Conservation (phyloP, 192 early-diverging fungal species). For the Podochytrium sp. region DNA sequence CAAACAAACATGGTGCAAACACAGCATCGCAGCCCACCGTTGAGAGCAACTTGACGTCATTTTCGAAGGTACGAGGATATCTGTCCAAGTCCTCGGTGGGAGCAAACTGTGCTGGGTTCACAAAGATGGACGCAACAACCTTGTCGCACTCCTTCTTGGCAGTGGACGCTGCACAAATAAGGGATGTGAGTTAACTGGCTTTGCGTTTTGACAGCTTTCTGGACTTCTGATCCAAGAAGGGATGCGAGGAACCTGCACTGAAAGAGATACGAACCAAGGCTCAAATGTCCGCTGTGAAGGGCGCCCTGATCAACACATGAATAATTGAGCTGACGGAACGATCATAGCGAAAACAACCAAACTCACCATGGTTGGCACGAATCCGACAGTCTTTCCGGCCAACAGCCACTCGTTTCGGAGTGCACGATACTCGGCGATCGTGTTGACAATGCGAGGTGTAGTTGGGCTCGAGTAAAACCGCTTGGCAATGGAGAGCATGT, state of each 20-base stretch:
- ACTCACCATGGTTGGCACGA: conserved; percentile 92
- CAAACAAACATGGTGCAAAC: conserved; percentile 33
- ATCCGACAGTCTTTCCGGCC: conserved; percentile 72
- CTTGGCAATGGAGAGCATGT: not conserved
- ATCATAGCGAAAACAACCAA: not conserved
- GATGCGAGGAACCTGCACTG: too few relatives aligned
- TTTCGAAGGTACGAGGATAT: conserved; percentile 86
- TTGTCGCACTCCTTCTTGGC: conserved; percentile 67
- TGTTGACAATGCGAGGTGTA: conserved; percentile 61
- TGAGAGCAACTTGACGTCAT: conserved; percentile 73
- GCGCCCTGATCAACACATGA: conserved; percentile 62
- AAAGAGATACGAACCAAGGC: conserved; percentile 57
- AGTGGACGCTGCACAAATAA: conserved; percentile 39
- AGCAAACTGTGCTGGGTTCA: conserved; percentile 99
- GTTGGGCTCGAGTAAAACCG: not conserved
- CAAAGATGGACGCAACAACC: conserved; percentile 89
- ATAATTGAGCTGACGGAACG: not conserved
- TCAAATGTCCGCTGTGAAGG: conserved; percentile 87
- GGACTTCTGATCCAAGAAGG: too few relatives aligned
- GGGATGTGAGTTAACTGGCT: too few relatives aligned
- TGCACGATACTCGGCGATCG: conserved; percentile 71
- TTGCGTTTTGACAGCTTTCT: too few relatives aligned
- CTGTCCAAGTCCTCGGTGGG: conserved; percentile 89
- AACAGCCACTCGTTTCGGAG: conserved; percentile 60
- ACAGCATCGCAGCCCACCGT: conserved; percentile 44